Percentiles rank a stretch among this genome's conserved stretches.
These are phyloP conservation scores for Coemansia sp. DNA, from an alignment of 192 early-diverging fungal genomes.

Conservation along the genomic window DNA sequence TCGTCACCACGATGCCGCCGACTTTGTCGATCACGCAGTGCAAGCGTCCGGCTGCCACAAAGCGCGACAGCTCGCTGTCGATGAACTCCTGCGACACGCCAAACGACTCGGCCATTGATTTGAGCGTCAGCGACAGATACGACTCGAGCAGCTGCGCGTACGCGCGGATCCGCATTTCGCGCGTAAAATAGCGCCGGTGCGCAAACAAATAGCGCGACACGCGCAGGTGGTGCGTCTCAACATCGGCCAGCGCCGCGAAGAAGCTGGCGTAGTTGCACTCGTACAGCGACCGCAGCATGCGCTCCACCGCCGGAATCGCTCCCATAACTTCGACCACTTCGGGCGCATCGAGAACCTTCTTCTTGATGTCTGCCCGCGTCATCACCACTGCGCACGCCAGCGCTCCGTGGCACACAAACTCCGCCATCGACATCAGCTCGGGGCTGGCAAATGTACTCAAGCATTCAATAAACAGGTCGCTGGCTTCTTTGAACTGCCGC, in stretches of 20 bases:
- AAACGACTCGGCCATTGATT: conserved; percentile 96
- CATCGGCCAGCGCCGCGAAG: conserved; percentile 79
- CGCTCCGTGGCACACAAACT: conserved; percentile 94
- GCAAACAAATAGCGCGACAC: conserved; percentile 79
- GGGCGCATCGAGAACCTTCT: conserved; percentile 91
- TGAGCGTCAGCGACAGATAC: conserved; percentile 89
- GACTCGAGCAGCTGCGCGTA: conserved; percentile 96
- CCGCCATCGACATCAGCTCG: conserved; percentile 96
- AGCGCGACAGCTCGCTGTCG: conserved; percentile 93
- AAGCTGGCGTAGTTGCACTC: conserved; percentile 91
- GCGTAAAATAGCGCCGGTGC: conserved; percentile 91
- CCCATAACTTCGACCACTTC: conserved; percentile 94
- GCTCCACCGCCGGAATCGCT: conserved; percentile 82
- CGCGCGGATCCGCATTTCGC: conserved; percentile 97
- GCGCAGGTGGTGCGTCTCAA: conserved; percentile 74
- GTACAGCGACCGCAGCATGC: conserved; percentile 85
- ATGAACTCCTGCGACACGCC: conserved; percentile 94
- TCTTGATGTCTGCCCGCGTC: conserved; percentile 90
- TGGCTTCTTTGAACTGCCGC: conserved; percentile 93
- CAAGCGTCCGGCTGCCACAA: conserved; percentile 92
- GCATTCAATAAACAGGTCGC: conserved; percentile 88
- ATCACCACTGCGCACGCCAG: conserved; percentile 85
- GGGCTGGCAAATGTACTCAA: conserved; percentile 94
- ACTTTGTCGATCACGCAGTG: conserved; percentile 99
- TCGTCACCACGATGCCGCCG: conserved; percentile 94